A percentile compares a stretch with the other conserved stretches of the same genome.
Conservation (phyloP, 345 rosid species). For the Sonneratia alba region DNA sequence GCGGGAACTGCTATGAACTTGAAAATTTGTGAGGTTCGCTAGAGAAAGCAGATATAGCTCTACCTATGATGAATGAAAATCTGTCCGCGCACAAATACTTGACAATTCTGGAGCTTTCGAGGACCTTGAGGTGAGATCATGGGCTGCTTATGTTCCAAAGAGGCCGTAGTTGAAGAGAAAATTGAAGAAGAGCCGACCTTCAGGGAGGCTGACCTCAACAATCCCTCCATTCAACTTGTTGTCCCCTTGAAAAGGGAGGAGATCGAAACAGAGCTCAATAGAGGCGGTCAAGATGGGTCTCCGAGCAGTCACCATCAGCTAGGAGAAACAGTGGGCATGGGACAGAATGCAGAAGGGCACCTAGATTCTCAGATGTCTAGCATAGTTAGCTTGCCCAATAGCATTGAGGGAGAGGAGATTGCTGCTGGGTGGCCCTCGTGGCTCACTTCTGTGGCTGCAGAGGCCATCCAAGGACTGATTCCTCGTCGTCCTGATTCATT, state of each 20-base stretch:
- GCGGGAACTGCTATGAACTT: neutral
- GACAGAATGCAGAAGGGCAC: slow-evolving; percentile 17
- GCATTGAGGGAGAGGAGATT: slow-evolving; percentile 41
- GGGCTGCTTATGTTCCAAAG: slow-evolving; percentile 93
- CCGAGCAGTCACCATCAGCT: slow-evolving; percentile 19
- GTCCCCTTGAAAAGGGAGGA: slow-evolving; percentile 39
- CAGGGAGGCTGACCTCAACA: slow-evolving; percentile 22
- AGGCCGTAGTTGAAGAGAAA: slow-evolving; percentile 33
- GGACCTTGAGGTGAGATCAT: slow-evolving; percentile 28
- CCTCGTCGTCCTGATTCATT: slow-evolving; percentile 70
- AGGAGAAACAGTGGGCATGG: neutral
- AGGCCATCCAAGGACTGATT: slow-evolving; percentile 75
- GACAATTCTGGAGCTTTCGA: slow-evolving; percentile 7
- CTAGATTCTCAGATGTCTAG: slow-evolving; percentile 2
- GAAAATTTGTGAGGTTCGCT: neutral
- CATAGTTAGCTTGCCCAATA: slow-evolving; percentile 22
- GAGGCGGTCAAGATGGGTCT: slow-evolving; percentile 17
- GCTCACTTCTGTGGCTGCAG: slow-evolving; percentile 76
- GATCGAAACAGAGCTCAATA: slow-evolving; percentile 23
- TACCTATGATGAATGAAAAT: neutral
- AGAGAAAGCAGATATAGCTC: slow-evolving; percentile 1
- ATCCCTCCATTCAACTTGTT: slow-evolving; percentile 46
- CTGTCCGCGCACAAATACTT: neutral
- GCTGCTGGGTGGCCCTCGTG: slow-evolving; percentile 88
- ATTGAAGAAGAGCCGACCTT: slow-evolving; percentile 13